Evolutionary conservation across 805 yeast species (phyloP), one percentile per base, ranked within the genome.

Genomic region (Saccharomycopsis synnaedendra): DNA sequence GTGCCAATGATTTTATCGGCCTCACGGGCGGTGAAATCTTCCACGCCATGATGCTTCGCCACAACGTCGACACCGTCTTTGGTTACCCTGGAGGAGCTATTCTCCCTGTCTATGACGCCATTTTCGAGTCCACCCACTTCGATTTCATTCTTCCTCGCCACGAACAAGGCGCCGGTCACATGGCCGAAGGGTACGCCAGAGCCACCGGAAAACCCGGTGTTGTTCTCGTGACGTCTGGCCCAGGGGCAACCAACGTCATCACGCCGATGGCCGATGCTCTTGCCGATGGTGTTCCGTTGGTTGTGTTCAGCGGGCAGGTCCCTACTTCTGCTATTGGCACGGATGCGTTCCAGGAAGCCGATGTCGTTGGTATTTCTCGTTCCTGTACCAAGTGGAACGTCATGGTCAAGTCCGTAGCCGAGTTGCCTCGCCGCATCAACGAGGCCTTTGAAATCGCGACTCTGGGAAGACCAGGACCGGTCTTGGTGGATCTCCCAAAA

Each of bases 81-180:
- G 98, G 98, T 40, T 93, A 93, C 70, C 95, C 98, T 47, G 98
- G 98, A 60, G 98, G 98, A 64, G 98, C 98, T 56, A 93, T 93
- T 60, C 74, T 93, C 59, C 97, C 98, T 9, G 98, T 93, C 30
- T 93, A 84, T 62, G 98, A 93, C 64, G 97, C 97, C 56, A 93
- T 93, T 57, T 85, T 83, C 72, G 84, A 90, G 70, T 85, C 96
- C 27, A 80, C 82, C 49, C 78, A 84, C 60, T 90, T 93, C 74
- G 78, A 82, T 57, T 93, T 93, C 62, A 85, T 93, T 48, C 71
- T 93, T 55, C 98, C 98, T 43, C 78, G 94, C 60, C 97, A 93
- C 65, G 98, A 93, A 67, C 98, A 93, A 69, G 98, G 98, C 64
- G 98, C 97, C 11, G 98, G 98, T 46, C 98, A 93, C 68, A 93